phyloP scores from a whole-genome alignment of 495 filamentous ascomycete genomes.

The Hamigera avellanea region DNA sequence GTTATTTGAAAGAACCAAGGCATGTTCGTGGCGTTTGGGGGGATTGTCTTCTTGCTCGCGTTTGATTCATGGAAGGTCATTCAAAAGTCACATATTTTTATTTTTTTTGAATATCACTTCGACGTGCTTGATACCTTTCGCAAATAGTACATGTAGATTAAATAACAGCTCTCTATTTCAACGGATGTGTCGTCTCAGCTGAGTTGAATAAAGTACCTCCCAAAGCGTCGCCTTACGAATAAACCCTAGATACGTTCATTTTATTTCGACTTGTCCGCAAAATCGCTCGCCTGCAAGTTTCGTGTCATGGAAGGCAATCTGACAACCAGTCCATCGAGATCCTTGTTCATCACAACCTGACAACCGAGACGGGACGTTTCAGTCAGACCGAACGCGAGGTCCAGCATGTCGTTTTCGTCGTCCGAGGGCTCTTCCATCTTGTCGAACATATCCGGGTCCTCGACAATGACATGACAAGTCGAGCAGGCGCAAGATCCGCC shows the following conservation, averaged over 20 bases:
- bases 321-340: constrained; percentile 76
- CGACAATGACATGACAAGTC: constrained; percentile 93
- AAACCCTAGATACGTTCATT: no score
- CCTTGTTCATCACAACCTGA: constrained; percentile 83
- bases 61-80: not conserved
- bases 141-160: constrained; percentile 8
- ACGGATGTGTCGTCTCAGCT: no score
- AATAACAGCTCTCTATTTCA: not conserved
- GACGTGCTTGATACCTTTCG: not conserved
- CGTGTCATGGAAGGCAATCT: constrained; percentile 85
- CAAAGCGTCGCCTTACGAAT: no score
- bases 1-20: constrained; percentile 10
- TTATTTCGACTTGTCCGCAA: constrained; percentile 33
- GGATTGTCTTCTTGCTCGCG: constrained; percentile 7
- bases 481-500: constrained; percentile 94
- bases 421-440: constrained; percentile 87
- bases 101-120: not conserved
- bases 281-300: constrained; percentile 93
- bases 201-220: no score
- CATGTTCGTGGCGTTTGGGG: constrained; percentile 28
- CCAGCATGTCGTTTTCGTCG: constrained; percentile 99
- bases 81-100: not conserved
- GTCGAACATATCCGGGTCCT: constrained; percentile 74
- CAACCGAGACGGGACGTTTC: constrained; percentile 95
- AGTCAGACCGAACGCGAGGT: constrained; percentile 88